Conservation (phyloP, 371 early-diverging fungal species). For the Mortierella sp. region DNA sequence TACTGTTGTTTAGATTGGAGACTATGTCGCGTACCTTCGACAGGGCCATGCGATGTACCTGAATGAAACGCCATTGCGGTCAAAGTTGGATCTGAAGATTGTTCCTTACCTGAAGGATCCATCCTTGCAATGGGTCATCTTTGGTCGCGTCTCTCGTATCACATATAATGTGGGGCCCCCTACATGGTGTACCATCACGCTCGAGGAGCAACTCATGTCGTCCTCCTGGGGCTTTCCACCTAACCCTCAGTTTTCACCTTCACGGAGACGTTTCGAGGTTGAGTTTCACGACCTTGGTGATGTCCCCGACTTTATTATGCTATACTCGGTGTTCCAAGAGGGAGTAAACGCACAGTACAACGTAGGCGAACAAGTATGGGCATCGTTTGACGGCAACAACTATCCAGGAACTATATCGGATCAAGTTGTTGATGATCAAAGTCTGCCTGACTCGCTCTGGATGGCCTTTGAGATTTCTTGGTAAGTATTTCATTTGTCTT, state of each 20-base stretch:
- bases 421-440: conserved; percentile 57
- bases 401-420: conserved; percentile 71
- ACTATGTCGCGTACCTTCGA: conserved; percentile 71
- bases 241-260: conserved; percentile 60
- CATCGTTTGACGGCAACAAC: conserved; percentile 75
- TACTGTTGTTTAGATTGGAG: conserved; percentile 60
- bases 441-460: conserved; percentile 67
- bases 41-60: conserved; percentile 79
- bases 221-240: conserved; percentile 57
- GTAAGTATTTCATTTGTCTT: conserved; percentile 59
- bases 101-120: conserved; percentile 65
- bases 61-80: conserved; percentile 65
- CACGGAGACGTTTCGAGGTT: conserved; percentile 65
- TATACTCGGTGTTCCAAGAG: conserved; percentile 73
- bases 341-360: conserved; percentile 66
- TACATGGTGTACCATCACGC: conserved; percentile 72
- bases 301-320: conserved; percentile 79
- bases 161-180: conserved; percentile 82
- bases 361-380: conserved; percentile 72
- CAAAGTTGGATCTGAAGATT: conserved; percentile 66
- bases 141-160: conserved; percentile 70
- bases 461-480: conserved; percentile 69
- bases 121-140: conserved; percentile 66
- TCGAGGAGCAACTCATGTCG: conserved; percentile 59
- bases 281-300: conserved; percentile 82